Evolutionary conservation across 1,139 yeast genomes (phyloP), one percentile per base, ranked within the genome.

Genomic region (Meyerozyma guilliermondii): DNA sequence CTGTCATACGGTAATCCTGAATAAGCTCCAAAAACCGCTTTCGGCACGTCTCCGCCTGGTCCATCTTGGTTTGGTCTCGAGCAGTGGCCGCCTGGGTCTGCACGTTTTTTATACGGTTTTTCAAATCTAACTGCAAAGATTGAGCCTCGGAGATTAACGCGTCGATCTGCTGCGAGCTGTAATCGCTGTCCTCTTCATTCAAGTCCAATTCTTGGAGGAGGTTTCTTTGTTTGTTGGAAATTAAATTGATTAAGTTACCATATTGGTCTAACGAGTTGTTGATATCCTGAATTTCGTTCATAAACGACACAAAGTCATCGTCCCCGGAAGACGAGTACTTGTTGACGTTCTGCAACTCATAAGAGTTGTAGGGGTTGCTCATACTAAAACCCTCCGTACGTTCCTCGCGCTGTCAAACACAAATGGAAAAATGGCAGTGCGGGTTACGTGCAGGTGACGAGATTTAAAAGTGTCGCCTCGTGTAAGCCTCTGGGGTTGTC

Each of bases 31-130:
- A 80, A 63, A 92, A 94, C 63, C 87, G 81, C 61, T 81, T 83
- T 71, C 95, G 85, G 46, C 87, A 78, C 58, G 86, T 85, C 62
- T 89, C 96, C 39, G 95, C 95, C 69, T 92, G 98, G 45, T 86
- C 87, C 60, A 80, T 80, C 66, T 88, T 88, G 54, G 95, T 86
- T 43, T 78, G 71, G 67, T 89, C 96, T 45, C 72, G 73, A 52
- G 81, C 76, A 45, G 87, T 84, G 42, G 77, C 80, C 45, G 82
- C 78, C 46, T 70, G 71, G 27, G 68, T 60, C 65, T 88, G 95
- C 39, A 87, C 82, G 48, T 77, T 71, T 63, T 87, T 87, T 60
- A 92, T 85, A 55, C 89, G 78, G 47, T 74, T 66, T 62, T 87
- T 88, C 62, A 92, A 79, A 50, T 78, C 76, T 54, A 78, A 76